Percentiles rank a stretch among this genome's conserved stretches.
phyloP scores from a whole-genome alignment of 352 stramenopile genomes.

The Pythium biforme region DNA sequence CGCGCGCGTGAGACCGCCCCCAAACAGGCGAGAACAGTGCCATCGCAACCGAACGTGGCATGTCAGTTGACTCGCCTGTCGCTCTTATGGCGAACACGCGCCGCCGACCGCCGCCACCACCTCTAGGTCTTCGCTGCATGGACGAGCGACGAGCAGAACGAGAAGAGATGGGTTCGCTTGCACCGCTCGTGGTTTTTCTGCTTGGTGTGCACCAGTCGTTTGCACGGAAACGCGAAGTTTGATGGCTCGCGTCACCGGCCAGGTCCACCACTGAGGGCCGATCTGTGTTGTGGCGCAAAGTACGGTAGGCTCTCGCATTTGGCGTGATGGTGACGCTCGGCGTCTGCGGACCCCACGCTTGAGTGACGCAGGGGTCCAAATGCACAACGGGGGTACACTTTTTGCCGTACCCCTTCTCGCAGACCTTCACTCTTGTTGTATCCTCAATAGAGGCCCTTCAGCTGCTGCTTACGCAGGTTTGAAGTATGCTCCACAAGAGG shows the following conservation, averaged over 20 bases:
- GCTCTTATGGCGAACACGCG: not conserved
- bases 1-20: not conserved
- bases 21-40: no score
- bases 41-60: no score
- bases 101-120: not conserved
- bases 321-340: not conserved
- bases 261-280: not conserved
- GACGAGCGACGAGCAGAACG: not conserved
- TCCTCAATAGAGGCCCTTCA: constrained; percentile 1
- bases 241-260: constrained; percentile 14
- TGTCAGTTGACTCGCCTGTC: not conserved
- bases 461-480: not conserved
- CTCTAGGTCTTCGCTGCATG: not conserved
- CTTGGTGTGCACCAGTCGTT: constrained; percentile 32
- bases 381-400: not conserved
- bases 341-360: constrained; percentile 6
- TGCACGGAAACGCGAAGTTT: constrained; percentile 16
- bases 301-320: no score
- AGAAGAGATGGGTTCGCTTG: constrained; percentile 18
- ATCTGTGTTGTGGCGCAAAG: constrained; percentile 14
- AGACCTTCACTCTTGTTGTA: not conserved
- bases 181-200: constrained; percentile 21
- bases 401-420: not conserved
- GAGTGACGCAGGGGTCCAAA: constrained; percentile 4
- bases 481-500: constrained; percentile 5